Evolutionary conservation across 148 eudicot genomes (phyloP).

Genomic region (Suaeda aralocaspica): DNA sequence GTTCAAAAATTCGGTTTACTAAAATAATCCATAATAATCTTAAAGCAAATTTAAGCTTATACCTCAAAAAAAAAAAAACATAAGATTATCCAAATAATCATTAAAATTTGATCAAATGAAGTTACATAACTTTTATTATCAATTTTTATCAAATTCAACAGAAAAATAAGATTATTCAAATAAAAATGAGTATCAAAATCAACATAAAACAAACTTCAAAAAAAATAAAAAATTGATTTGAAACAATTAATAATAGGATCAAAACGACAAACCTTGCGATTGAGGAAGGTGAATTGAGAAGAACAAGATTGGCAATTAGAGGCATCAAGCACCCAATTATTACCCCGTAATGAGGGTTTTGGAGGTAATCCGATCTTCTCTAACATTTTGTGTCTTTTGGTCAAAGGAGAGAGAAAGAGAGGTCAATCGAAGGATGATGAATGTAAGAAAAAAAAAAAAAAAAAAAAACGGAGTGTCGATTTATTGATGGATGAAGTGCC

Average conservation of each 20-base stretch:
- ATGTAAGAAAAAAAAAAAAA: neutral
- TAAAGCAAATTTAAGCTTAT: no score
- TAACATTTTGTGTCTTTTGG: conserved; percentile 20
- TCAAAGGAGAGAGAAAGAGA: neutral
- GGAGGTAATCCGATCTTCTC: conserved; percentile 78
- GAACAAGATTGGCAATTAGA: conserved; percentile 83
- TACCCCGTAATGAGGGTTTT: conserved; percentile 75
- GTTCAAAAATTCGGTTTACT: no score
- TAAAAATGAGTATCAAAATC: neutral
- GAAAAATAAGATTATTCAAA: neutral
- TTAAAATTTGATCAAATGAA: no score
- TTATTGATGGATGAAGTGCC: no score
- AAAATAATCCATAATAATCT: no score
- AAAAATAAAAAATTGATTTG: neutral
- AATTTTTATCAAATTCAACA: conserved; percentile 1
- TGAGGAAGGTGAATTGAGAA: conserved; percentile 77
- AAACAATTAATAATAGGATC: neutral
- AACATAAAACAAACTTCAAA: neutral
- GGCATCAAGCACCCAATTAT: conserved; percentile 79
- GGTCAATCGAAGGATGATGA: neutral
- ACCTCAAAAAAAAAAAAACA: conserved; percentile 31
- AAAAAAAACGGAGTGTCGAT: no score
- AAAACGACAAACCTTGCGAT: conserved; percentile 67
- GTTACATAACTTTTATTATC: no score
- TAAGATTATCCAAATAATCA: neutral